phyloP scores from a whole-genome alignment of 179 eudicot genomes.

The Corrigiola litoralis region DNA sequence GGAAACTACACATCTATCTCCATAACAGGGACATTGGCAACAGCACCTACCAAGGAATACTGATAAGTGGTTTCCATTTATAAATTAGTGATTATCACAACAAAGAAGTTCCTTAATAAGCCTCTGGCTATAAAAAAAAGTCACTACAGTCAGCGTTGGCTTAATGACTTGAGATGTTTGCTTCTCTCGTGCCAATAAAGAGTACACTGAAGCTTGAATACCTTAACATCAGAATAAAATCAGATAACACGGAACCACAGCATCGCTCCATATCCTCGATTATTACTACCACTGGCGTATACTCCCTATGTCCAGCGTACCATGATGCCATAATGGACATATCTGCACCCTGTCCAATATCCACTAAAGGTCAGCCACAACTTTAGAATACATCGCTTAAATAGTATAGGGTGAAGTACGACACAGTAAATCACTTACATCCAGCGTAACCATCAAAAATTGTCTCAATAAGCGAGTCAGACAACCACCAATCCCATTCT shows the following conservation, averaged over 20 bases:
- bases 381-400: background rate
- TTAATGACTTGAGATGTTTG: too few relatives aligned
- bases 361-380: conserved; percentile 6
- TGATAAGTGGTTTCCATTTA: too few relatives aligned
- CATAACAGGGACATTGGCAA: background rate
- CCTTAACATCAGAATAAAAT: conserved; percentile 84
- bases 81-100: background rate
- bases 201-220: conserved; percentile 20
- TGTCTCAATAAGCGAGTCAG: conserved; percentile 57
- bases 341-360: conserved; percentile 64
- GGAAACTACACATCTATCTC: background rate
- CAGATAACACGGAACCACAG: conserved; percentile 65
- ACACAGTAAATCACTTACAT: conserved; percentile 45
- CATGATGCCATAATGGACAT: conserved; percentile 78
- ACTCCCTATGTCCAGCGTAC: conserved; percentile 57
- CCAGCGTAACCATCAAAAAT: conserved; percentile 45
- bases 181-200: conserved; percentile 6
- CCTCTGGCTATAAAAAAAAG: background rate
- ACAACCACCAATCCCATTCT: conserved; percentile 83
- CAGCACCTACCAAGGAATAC: background rate
- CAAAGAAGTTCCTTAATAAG: background rate
- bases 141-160: background rate
- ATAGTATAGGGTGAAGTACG: background rate
- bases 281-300: conserved; percentile 63
- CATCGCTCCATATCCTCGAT: conserved; percentile 91